A percentile compares a stretch with the other conserved stretches of the same genome.
phyloP scores from a whole-genome alignment of 495 filamentous ascomycete species.

The Xylaria intraflava region DNA sequence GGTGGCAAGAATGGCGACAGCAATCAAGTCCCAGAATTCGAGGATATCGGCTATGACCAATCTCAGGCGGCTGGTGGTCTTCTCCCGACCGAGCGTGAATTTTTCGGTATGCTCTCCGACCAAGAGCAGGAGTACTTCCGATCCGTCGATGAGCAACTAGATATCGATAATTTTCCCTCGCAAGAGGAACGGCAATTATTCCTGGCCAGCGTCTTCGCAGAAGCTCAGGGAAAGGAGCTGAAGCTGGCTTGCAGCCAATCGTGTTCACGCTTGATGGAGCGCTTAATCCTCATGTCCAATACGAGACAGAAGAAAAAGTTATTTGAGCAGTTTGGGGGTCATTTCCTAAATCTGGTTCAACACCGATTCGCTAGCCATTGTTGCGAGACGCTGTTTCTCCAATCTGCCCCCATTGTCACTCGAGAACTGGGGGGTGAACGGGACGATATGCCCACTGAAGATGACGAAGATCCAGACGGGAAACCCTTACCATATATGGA shows the following conservation, averaged over 20 bases:
- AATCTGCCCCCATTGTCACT: constrained; percentile 70
- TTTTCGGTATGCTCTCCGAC: constrained; percentile 84
- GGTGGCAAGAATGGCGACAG: constrained; percentile 7
- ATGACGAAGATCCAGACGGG: constrained; percentile 38
- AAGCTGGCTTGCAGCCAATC: constrained; percentile 94
- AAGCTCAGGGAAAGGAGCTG: constrained; percentile 85
- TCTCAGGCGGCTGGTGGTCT: constrained; percentile 13
- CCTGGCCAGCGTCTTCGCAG: constrained; percentile 74
- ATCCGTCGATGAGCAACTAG: constrained; percentile 77
- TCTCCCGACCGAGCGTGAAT: constrained; percentile 44
- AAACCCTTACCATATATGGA: constrained; percentile 57
- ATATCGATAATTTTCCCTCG: constrained; percentile 74
- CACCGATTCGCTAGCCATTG: constrained; percentile 96
- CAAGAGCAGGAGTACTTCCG: constrained; percentile 94
- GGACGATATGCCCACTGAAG: constrained; percentile 32
- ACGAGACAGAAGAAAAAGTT: constrained; percentile 74
- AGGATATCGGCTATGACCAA: constrained; percentile 17
- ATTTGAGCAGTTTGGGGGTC: constrained; percentile 76
- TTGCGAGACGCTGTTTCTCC: constrained; percentile 86
- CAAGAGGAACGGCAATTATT: constrained; percentile 74
- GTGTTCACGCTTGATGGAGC: constrained; percentile 88
- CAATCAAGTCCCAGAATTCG: constrained; percentile 27
- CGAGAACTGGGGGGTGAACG: constrained; percentile 53
- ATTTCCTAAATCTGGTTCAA: constrained; percentile 83
- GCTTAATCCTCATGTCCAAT: constrained; percentile 75